Evolutionary conservation across 2,329 filamentous ascomycete genomes (phyloP), one percentile per base, ranked within the genome.

Genomic region (Lachnellula cervina): DNA sequence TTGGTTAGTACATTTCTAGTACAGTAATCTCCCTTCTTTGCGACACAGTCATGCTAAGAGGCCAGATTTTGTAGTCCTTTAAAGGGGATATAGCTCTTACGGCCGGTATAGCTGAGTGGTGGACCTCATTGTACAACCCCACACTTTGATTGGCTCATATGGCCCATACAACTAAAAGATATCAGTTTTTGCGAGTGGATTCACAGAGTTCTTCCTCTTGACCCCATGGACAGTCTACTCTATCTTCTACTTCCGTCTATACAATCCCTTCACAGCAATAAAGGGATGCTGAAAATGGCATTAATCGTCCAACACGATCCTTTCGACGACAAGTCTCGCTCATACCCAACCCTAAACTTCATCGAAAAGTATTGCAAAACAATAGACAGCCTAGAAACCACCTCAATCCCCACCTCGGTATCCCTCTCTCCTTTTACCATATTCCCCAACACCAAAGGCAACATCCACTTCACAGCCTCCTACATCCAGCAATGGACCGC

Each of bases 271-370:
- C 47, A 34, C 16, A 28, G 11, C 25, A 16, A 37, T 32, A 23
- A 37, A 23, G 37, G 28, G 21, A 13, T n/a, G 42, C 17, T 14
- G 8, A 17, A 38, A 34, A 52, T 45, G 48, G 16, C 50, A 5
- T 34, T 46, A 34, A 54, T 61, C 55, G 45, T 52, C 19, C 59
- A 61, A 23, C 52, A 56, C 76, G 92, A 93, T 70, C 96, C 92
- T 64, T 97, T 92, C 92, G 54, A 97, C 80, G 88, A 88, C 80
- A 96, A 96, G 82, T 80, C 83, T 66, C 89, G 89, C 66, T 90
- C 96, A 76, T 88, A 96, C 66, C 92, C 91, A 7, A 37, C 44
- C 14, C 50, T 60, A 4, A 47, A 46, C 11, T 60, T 62, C 51
- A 49, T 62, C 25, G 58, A 59, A 43, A 51, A 46, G 42, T 61